Evolutionary conservation across 805 yeast genomes (phyloP).

Genomic region (Candida ascalaphidarum): DNA sequence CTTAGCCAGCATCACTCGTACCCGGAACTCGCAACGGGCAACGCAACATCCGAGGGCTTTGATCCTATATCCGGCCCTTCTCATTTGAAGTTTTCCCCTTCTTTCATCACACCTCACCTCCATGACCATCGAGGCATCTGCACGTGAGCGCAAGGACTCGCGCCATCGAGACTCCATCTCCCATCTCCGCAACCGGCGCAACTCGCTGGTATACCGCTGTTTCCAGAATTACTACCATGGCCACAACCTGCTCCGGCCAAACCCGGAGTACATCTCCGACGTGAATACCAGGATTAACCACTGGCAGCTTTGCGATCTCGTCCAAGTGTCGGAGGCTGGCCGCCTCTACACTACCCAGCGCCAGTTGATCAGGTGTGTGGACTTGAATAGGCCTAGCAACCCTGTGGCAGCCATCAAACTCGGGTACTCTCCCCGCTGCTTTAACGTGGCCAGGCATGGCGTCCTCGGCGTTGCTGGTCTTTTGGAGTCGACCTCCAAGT

Average conservation of each 20-base stretch:
- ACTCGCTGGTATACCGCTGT: slow-evolving; percentile 13
- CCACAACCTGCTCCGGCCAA: slow-evolving; percentile 26
- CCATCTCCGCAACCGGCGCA: not conserved
- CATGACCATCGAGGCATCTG: no score
- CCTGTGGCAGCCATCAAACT: slow-evolving; percentile 20
- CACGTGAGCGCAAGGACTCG: no score
- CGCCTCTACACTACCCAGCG: slow-evolving; percentile 53
- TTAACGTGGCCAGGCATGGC: slow-evolving; percentile 46
- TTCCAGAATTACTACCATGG: slow-evolving; percentile 37
- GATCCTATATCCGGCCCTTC: no score
- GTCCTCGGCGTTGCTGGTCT: slow-evolving; percentile 41
- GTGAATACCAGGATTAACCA: slow-evolving; percentile 34
- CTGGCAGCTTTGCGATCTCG: slow-evolving; percentile 79
- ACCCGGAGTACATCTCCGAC: slow-evolving; percentile 24
- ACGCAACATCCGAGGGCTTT: no score
- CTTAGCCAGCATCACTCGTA: no score
- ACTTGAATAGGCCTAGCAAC: not conserved
- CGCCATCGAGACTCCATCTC: no score
- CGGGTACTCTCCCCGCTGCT: slow-evolving; percentile 68
- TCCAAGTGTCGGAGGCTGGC: slow-evolving; percentile 38
- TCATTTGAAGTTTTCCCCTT: no score
- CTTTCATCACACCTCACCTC: no score
- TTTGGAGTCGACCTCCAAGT: slow-evolving; percentile 15
- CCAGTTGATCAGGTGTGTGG: slow-evolving; percentile 32
- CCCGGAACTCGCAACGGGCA: no score